Evolutionary conservation across 176 grass and related monocot species (phyloP).

Genomic region (Ensete glaucum): DNA sequence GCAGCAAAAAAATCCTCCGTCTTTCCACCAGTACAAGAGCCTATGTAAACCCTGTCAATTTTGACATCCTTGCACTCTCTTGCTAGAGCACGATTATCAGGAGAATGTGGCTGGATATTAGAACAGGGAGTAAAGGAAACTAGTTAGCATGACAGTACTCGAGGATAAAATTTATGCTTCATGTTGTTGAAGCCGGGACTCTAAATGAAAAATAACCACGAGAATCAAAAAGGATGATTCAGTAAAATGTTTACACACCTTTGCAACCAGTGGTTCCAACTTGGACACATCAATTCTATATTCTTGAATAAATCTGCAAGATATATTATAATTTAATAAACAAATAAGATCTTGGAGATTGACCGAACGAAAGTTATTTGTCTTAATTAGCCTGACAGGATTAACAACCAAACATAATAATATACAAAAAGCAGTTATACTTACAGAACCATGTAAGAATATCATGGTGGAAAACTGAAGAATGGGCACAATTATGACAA

Average conservation of each 20-base stretch:
- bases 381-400: no score
- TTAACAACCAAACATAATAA: no score
- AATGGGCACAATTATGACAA: no score
- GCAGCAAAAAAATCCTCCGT: conserved; percentile 91
- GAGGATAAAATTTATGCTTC: no score
- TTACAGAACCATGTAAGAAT: no score
- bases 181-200: no score
- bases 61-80: conserved; percentile 98
- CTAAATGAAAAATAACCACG: background rate
- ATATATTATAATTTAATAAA: background rate
- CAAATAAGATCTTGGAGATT: no score
- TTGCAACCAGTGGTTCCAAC: conserved; percentile 90
- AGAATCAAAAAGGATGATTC: background rate
- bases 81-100: conserved; percentile 89
- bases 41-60: conserved; percentile 92
- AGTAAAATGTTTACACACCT: conserved; percentile 34
- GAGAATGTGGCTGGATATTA: conserved; percentile 76
- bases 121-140: background rate
- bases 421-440: no score
- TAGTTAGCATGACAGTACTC: conserved; percentile 9
- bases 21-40: conserved; percentile 97
- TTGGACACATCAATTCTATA: conserved; percentile 89
- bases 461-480: no score
- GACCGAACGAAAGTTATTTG: no score
- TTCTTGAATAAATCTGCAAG: conserved; percentile 68